These are phyloP conservation scores for Suillus occidentalis DNA, from an alignment of 768 basidiomycete species.

Conservation along the genomic window DNA sequence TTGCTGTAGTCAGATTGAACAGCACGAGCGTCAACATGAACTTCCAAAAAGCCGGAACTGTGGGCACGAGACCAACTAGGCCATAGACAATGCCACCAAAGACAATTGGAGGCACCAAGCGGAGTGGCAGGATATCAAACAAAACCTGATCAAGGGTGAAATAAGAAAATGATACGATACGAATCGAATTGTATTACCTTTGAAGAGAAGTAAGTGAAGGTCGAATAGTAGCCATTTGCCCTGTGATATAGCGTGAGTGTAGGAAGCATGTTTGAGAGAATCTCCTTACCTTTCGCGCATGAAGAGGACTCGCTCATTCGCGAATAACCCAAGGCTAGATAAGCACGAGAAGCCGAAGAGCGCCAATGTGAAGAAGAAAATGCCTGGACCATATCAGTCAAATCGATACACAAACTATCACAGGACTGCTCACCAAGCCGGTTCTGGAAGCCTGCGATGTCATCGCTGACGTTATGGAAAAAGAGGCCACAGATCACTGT, in stretches of 20 bases:
- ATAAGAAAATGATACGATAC: neutral
- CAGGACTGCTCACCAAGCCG: constrained; percentile 59
- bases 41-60: constrained; percentile 93
- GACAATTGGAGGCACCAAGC: constrained; percentile 92
- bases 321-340: constrained; percentile 90
- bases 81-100: constrained; percentile 96
- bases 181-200: constrained; percentile 51
- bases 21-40: constrained; percentile 94
- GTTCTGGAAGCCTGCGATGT: constrained; percentile 98
- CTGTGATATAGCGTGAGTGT: constrained; percentile 37
- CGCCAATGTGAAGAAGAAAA: constrained; percentile 97
- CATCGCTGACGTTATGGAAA: constrained; percentile 86
- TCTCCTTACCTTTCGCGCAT: constrained; percentile 86
- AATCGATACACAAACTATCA: neutral
- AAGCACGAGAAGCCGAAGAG: constrained; percentile 97
- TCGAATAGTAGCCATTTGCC: constrained; percentile 96
- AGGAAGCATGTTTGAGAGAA: no score
- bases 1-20: constrained; percentile 96
- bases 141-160: constrained; percentile 56
- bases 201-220: constrained; percentile 94
- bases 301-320: constrained; percentile 93
- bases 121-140: constrained; percentile 93
- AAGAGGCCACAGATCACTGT: constrained; percentile 91
- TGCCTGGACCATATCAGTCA: constrained; percentile 43
- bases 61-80: constrained; percentile 91